Evolutionary conservation across 371 early-diverging fungal genomes (phyloP).

Genomic region (Zopfochytrium polystomum): DNA sequence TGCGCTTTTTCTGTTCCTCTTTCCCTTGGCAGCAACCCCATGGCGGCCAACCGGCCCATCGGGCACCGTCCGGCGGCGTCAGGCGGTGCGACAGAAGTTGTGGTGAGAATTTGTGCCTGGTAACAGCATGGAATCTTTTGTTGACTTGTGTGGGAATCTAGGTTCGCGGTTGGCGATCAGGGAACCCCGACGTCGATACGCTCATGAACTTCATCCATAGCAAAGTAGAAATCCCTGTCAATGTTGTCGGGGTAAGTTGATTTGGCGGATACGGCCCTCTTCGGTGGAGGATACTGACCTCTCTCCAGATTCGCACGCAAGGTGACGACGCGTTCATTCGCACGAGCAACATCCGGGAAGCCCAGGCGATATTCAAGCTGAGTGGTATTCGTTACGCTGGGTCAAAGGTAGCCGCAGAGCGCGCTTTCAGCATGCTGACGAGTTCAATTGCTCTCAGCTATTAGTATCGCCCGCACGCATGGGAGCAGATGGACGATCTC

Average conservation of each 20-base stretch:
- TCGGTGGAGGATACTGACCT: not conserved
- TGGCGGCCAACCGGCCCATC: not conserved
- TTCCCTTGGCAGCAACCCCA: not conserved
- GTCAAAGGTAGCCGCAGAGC: conserved; percentile 8
- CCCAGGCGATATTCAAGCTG: conserved; percentile 4
- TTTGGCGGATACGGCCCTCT: no score
- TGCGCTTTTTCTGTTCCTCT: not conserved
- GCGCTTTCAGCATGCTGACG: not conserved
- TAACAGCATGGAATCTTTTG: not conserved
- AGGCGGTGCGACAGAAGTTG: not conserved
- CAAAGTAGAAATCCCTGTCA: conserved; percentile 1
- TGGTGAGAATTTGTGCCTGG: not conserved
- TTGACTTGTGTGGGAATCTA: not conserved
- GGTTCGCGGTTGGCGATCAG: conserved; percentile 15
- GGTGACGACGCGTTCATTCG: conserved; percentile 13
- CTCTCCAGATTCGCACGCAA: conserved; percentile 16
- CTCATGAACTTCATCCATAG: conserved; percentile 15
- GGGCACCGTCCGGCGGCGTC: conserved; percentile 12
- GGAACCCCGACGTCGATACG: conserved; percentile 14
- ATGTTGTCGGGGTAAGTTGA: conserved; percentile 4
- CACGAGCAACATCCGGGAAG: conserved; percentile 9
- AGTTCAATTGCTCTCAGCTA: not conserved
- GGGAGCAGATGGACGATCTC: not conserved
- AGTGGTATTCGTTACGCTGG: conserved; percentile 23
- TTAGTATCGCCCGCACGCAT: not conserved